These are phyloP conservation scores for Ganoderma boninense DNA, from an alignment of 1,284 basidiomycete species.

Conservation along the genomic window DNA sequence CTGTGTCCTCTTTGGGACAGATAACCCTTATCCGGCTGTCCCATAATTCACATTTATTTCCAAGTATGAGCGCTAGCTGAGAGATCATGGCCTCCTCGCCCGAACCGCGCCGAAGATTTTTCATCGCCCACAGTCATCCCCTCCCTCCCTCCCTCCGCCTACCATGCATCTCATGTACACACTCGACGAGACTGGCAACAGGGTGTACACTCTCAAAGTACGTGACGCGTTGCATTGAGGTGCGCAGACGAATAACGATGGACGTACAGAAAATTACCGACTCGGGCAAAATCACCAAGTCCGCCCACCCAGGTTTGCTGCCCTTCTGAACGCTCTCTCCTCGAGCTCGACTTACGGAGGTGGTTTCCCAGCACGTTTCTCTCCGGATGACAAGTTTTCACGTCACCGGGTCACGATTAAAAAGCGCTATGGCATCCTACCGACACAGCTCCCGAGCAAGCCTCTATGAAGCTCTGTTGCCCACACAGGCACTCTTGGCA, in stretches of 20 bases:
- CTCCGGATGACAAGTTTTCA: slow-evolving; percentile 98
- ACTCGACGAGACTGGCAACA: slow-evolving; percentile 79
- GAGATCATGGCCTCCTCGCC: no score
- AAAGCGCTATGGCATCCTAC: slow-evolving; percentile 86
- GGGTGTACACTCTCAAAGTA: slow-evolving; percentile 92
- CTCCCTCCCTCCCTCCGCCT: slow-evolving; percentile 20
- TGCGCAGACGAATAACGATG: slow-evolving; percentile 17
- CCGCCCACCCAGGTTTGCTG: slow-evolving; percentile 89
- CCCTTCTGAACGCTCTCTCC: slow-evolving; percentile 5
- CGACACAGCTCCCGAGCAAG: slow-evolving; percentile 89
- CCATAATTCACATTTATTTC: background rate
- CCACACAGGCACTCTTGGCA: background rate
- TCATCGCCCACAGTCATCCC: slow-evolving; percentile 24
- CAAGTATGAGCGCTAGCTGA: no score
- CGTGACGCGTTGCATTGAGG: slow-evolving; percentile 29
- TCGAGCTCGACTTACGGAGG: slow-evolving; percentile 13
- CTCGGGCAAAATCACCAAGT: slow-evolving; percentile 86
- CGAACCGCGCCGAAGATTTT: no score
- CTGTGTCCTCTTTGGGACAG: slow-evolving; percentile 14
- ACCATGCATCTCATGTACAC: slow-evolving; percentile 97
- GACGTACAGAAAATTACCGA: slow-evolving; percentile 80
- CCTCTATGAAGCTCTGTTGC: slow-evolving; percentile 66
- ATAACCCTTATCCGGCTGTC: slow-evolving; percentile 9
- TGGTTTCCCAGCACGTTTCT: slow-evolving; percentile 82
- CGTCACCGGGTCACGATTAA: slow-evolving; percentile 95